phyloP scores from a whole-genome alignment of 2,329 filamentous ascomycete genomes.

The Hypoxylon sp. region DNA sequence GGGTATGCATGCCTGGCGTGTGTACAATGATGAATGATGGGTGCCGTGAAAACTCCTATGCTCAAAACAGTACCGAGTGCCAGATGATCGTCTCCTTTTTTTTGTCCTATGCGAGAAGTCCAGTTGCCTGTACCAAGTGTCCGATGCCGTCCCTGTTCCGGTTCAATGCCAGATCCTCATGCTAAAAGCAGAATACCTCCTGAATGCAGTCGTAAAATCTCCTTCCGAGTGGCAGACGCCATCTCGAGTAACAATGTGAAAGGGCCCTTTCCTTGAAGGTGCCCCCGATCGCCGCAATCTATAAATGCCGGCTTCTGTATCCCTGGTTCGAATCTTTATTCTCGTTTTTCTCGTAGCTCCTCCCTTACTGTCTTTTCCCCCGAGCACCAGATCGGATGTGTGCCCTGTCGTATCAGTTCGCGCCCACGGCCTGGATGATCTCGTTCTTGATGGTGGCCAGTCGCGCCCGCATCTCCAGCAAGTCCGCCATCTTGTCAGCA shows the following conservation, averaged over 20 bases:
- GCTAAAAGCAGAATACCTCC: slow-evolving; percentile 8
- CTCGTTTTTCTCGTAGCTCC: background rate
- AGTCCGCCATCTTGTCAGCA: slow-evolving; percentile 57
- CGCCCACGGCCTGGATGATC: slow-evolving; percentile 59
- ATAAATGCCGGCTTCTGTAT: slow-evolving; percentile 7
- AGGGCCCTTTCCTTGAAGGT: background rate
- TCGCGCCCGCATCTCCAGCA: slow-evolving; percentile 63
- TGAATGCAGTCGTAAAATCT: slow-evolving; percentile 11
- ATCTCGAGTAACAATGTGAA: background rate
- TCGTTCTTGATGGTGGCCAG: slow-evolving; percentile 65
- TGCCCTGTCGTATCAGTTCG: slow-evolving; percentile 22
- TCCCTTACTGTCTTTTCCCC: background rate
- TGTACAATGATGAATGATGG: background rate
- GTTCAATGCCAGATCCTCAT: slow-evolving; percentile 22
- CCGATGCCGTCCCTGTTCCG: slow-evolving; percentile 19
- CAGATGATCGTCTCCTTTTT: slow-evolving; percentile 19
- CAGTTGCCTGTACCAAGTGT: slow-evolving; percentile 17
- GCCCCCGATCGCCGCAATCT: slow-evolving; percentile 18
- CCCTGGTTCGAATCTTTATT: background rate
- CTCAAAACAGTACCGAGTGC: slow-evolving; percentile 16
- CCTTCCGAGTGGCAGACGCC: background rate
- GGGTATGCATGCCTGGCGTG: background rate
- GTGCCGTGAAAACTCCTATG: slow-evolving; percentile 26
- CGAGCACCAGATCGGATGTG: background rate
- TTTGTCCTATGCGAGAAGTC: slow-evolving; percentile 16